Conservation (phyloP, 306 rosid species). For the Ormosia semicastrata region DNA sequence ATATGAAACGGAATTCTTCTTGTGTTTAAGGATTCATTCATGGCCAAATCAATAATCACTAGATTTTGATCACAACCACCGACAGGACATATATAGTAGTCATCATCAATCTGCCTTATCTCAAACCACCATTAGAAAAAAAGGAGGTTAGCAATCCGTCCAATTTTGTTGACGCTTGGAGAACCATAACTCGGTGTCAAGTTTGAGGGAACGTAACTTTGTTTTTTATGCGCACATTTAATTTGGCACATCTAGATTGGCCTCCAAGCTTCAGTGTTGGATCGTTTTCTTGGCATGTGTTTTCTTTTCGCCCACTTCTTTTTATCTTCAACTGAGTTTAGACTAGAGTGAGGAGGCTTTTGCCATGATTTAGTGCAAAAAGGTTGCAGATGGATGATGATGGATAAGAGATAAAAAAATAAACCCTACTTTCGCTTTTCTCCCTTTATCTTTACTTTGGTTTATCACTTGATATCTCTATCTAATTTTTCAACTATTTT, state of each 20-base stretch:
- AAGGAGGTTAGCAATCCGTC: neutral
- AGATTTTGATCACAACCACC: neutral
- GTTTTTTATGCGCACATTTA: neutral
- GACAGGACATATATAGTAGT: neutral
- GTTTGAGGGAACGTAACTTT: neutral
- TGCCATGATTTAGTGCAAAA: neutral
- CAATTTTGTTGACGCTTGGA: neutral
- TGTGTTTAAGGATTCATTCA: neutral
- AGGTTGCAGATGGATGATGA: constrained; percentile 25
- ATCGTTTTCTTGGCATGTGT: neutral
- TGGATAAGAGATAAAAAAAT: constrained; percentile 38
- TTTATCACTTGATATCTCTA: constrained; percentile 1
- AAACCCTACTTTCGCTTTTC: neutral
- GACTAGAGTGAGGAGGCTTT: neutral
- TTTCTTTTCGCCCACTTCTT: constrained; percentile 10
- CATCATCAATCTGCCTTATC: constrained; percentile 9
- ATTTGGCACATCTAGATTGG: neutral
- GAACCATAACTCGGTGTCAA: neutral
- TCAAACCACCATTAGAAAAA: neutral
- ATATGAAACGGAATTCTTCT: neutral
- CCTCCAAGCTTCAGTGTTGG: neutral
- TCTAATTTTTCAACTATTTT: constrained; percentile 11
- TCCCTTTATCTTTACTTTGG: constrained; percentile 32
- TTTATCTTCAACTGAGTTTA: neutral
- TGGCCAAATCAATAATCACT: neutral